phyloP scores from a whole-genome alignment of 2,329 filamentous ascomycete genomes.

The Aureobasidium sp. region DNA sequence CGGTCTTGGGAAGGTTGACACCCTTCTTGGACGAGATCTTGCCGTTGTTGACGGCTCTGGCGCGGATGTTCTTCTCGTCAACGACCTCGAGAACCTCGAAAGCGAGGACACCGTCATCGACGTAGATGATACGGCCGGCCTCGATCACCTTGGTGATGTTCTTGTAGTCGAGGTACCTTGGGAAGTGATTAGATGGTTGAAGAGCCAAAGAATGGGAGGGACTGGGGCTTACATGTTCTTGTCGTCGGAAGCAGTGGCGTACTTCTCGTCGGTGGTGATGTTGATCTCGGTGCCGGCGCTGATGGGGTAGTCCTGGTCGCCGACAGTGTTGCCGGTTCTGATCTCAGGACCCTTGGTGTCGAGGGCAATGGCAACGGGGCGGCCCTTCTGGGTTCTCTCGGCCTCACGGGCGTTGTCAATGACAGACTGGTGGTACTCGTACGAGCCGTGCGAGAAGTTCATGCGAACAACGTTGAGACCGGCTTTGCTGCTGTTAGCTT shows the following conservation, averaged over 20 bases:
- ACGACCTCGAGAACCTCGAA: conserved; percentile 86
- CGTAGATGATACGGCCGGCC: conserved; percentile 88
- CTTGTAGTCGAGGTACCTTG: conserved; percentile 95
- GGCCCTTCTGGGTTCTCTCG: conserved; percentile 68
- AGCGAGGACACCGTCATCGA: conserved; percentile 95
- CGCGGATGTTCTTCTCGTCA: conserved; percentile 82
- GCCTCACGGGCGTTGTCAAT: conserved; percentile 92
- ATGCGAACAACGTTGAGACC: conserved; percentile 98
- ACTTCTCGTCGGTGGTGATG: conserved; percentile 94
- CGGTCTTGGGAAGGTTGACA: conserved; percentile 97
- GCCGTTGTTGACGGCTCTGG: conserved; percentile 89
- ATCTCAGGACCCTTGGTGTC: conserved; percentile 82
- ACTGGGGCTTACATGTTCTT: conserved; percentile 74
- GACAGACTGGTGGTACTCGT: conserved; percentile 96
- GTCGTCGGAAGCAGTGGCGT: conserved; percentile 74
- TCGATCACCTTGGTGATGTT: conserved; percentile 99
- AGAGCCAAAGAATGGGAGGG: background rate
- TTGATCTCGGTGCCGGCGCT: conserved; percentile 77
- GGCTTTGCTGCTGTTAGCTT: conserved; percentile 37
- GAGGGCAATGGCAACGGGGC: conserved; percentile 91
- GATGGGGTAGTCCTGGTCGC: conserved; percentile 72
- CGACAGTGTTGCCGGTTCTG: conserved; percentile 68
- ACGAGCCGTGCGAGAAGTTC: conserved; percentile 96
- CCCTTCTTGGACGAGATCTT: conserved; percentile 99
- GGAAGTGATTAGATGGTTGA: background rate